Percentiles rank a stretch among this genome's conserved stretches.
Evolutionary conservation across 2,329 filamentous ascomycete species (phyloP).

Genomic region (Bimuria novae-zelandiae): DNA sequence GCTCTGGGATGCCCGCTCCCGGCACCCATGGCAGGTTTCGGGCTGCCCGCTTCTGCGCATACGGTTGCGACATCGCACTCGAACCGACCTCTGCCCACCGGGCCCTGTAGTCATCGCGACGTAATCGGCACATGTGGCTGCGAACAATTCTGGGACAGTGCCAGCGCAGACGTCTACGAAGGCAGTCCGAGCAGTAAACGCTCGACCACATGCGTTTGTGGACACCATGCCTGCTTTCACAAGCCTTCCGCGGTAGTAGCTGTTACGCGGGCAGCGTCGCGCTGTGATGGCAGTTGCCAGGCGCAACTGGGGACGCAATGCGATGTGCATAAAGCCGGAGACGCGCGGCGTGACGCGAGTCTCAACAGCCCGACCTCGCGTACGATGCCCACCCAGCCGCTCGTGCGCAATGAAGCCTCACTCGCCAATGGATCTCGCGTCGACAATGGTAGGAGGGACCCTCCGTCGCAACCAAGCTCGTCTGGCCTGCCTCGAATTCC

Average conservation of each 20-base stretch:
- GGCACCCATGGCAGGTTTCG: conserved; percentile 44
- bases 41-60: conserved; percentile 27
- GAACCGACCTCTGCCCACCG: conserved; percentile 51
- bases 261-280: conserved; percentile 12
- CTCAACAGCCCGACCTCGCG: background rate
- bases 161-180: conserved; percentile 39
- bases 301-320: conserved; percentile 19
- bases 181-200: conserved; percentile 33
- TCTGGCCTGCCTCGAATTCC: conserved; percentile 44
- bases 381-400: conserved; percentile 17
- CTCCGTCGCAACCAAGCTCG: conserved; percentile 37
- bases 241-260: conserved; percentile 15
- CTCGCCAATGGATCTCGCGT: conserved; percentile 25
- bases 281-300: conserved; percentile 21
- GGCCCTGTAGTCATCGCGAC: conserved; percentile 59
- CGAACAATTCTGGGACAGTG: conserved; percentile 56
- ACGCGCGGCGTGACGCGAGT: conserved; percentile 11
- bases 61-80: conserved; percentile 21
- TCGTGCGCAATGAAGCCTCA: conserved; percentile 20
- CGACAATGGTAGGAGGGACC: conserved; percentile 26
- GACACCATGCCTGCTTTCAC: conserved; percentile 63
- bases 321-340: conserved; percentile 16
- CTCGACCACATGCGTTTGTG: conserved; percentile 57
- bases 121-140: conserved; percentile 58
- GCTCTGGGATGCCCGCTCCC: conserved; percentile 38